Conservation (phyloP, 768 basidiomycete species). For the Calocera cornea region DNA sequence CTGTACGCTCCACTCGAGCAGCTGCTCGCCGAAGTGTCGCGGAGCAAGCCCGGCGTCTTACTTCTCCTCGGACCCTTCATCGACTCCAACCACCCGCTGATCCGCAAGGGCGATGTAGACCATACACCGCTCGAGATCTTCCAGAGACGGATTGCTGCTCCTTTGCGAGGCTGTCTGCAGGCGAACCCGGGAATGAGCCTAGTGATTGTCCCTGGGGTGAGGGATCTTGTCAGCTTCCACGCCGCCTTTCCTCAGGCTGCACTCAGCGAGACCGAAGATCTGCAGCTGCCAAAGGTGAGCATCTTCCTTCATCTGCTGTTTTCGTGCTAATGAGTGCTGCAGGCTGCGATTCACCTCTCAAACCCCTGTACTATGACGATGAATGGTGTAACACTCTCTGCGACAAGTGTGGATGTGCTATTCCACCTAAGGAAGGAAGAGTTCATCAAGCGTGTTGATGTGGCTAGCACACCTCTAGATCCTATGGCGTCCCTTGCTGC, state of each 20-base stretch:
- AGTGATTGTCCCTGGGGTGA: constrained; percentile 68
- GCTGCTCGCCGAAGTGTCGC: constrained; percentile 47
- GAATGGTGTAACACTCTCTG: constrained; percentile 67
- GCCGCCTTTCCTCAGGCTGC: constrained; percentile 69
- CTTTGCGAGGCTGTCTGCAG: constrained; percentile 43
- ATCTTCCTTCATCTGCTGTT: neutral
- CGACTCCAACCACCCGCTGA: constrained; percentile 56
- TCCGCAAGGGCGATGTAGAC: constrained; percentile 64
- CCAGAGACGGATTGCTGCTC: constrained; percentile 42
- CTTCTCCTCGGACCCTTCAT: constrained; percentile 85
- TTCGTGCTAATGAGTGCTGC: constrained; percentile 1
- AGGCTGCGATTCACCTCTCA: constrained; percentile 70
- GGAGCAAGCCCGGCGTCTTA: constrained; percentile 56
- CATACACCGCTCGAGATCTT: constrained; percentile 55
- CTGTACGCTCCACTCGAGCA: constrained; percentile 55
- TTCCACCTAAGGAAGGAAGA: constrained; percentile 85
- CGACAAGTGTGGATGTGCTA: constrained; percentile 72
- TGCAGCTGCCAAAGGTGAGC: constrained; percentile 27
- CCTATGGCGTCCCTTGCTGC: constrained; percentile 65
- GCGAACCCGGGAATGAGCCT: constrained; percentile 53
- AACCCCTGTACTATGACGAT: constrained; percentile 81
- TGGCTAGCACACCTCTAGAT: constrained; percentile 34
- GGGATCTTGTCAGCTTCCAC: constrained; percentile 68
- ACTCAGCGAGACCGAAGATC: constrained; percentile 21
- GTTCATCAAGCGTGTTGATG: constrained; percentile 51